Evolutionary conservation across 176 grass and related monocot genomes (phyloP), one percentile per base, ranked within the genome.

Genomic region (Canna indica): DNA sequence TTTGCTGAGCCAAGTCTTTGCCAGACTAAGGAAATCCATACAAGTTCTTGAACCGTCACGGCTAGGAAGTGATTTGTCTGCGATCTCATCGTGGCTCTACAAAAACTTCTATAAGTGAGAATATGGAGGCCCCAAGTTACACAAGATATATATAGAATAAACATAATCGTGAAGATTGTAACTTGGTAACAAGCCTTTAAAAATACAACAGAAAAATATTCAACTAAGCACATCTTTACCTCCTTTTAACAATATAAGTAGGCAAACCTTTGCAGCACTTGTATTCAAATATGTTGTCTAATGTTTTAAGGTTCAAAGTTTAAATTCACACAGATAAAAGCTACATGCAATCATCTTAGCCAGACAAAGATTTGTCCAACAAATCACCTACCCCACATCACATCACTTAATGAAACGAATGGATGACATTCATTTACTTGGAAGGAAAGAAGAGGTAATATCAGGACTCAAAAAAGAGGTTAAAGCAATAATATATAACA

Each of bases 11-110:
- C 89, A 93, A 12, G 70, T 84, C 73, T 85, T 81, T 25, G 77
- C 88, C 48, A 90, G 88, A 83, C 48, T 85, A 71, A 93, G 75
- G 73, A 99, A 93, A 80, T 99, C 82, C 32, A 73, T 76, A 76
- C 94, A 90, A 64, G 81, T 72, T 45, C 45, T 81, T 80, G 86
- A 93, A 53, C 86, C 89, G 61, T 90, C 89, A 76, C 79, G 83
- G 73, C 73, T 83, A 59, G 28, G 79, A 59, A 99, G 87, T 60
- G 76, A 44, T 77, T 85, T 93, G 69, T 82, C 80, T 31, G 75
- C 48, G 47, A 99, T 90, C 72, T 99, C 94, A 70, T 87, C 80
- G 47, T 79, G 76, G 77, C 78, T 81, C 94, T 99, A 75, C 36
- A 84, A 88, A 68, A 54, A 42, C 41, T 68, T 78, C 39, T 35